Evolutionary conservation across 2,329 filamentous ascomycete genomes (phyloP), one percentile per base, ranked within the genome.

Genomic region (Rhynchosporium agropyri): DNA sequence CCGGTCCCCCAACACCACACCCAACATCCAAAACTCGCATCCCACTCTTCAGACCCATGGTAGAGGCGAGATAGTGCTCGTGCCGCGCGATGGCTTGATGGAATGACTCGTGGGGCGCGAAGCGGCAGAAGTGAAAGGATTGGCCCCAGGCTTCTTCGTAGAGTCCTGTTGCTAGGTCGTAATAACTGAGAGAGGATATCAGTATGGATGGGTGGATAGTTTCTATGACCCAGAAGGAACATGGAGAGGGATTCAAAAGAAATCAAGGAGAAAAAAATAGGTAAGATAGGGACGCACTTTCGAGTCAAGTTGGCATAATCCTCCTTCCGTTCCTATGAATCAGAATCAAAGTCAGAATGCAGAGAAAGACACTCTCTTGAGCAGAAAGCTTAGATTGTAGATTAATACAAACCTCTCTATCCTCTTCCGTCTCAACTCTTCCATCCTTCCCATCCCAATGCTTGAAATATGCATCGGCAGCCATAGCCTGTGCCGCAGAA

Each of bases 121-220:
- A 97, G 67, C 94, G 92, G 80, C 91, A 96, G 84, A 99, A 98
- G 80, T 99, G 94, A 84, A 99, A 99, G 56, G 89, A 94, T 74
- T 92, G 88, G 66, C 91, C 91, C 93, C 95, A 99, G 72, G 93
- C 95, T 72, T 97, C 95, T 81, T 98, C 95, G 82, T 97, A 97
- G 57, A 97, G 79, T 75, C 97, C 93, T 70, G 93, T 97, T n/a
- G 91, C 92, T 55, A 97, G 86, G 79, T 97, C 96, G 82, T 97
- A 97, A 84, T 97, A 97, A 77, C 89, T 92, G 69, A 62, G 70
- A 20, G 72, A 65, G 61, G 73, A 45, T 20, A 20, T 20, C 20
- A 20, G 20, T 20, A 20, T 20, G 20, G 20, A 20, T 20, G 20
- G 20, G 20, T 20, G 20, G 20, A 20, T 20, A 20, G 20, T 20